Conservation (phyloP, 257 asterid species). For the Solanum piurae region DNA sequence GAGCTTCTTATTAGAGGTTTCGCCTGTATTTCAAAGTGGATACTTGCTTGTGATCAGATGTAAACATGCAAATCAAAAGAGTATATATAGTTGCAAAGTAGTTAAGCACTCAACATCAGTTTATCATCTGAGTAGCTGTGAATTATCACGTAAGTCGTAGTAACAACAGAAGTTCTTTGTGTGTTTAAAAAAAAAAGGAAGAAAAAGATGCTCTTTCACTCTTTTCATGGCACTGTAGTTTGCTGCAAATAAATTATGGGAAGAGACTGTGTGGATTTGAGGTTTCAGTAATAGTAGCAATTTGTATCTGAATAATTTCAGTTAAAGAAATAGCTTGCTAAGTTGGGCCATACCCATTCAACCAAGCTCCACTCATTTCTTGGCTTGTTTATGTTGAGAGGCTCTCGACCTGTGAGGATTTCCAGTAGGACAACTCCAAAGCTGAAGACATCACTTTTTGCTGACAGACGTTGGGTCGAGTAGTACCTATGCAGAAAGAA, state of each 20-base stretch:
- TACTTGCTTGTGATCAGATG: background rate
- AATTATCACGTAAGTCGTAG: background rate
- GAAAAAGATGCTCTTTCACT: background rate
- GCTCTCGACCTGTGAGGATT: conserved; percentile 68
- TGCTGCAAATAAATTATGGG: background rate
- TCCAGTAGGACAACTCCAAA: conserved; percentile 67
- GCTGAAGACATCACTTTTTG: conserved; percentile 90
- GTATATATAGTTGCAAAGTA: background rate
- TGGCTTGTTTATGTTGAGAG: conserved; percentile 72
- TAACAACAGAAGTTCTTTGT: background rate
- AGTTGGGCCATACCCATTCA: conserved; percentile 64
- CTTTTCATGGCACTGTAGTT: background rate
- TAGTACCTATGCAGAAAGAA: conserved; percentile 37
- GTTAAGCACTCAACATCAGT: background rate
- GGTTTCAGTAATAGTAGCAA: background rate
- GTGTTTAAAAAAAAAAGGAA: background rate
- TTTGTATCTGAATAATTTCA: background rate
- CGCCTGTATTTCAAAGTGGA: conserved; percentile 35
- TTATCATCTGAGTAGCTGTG: background rate
- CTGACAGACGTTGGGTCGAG: conserved; percentile 67
- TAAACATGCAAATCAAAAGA: background rate
- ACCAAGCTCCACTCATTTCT: conserved; percentile 78
- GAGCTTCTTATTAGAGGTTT: conserved; percentile 68
- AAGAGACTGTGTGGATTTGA: background rate
- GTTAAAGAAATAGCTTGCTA: background rate